Evolutionary conservation across 148 eudicot genomes (phyloP), one percentile per base, ranked within the genome.

Genomic region (Cornus controversa): DNA sequence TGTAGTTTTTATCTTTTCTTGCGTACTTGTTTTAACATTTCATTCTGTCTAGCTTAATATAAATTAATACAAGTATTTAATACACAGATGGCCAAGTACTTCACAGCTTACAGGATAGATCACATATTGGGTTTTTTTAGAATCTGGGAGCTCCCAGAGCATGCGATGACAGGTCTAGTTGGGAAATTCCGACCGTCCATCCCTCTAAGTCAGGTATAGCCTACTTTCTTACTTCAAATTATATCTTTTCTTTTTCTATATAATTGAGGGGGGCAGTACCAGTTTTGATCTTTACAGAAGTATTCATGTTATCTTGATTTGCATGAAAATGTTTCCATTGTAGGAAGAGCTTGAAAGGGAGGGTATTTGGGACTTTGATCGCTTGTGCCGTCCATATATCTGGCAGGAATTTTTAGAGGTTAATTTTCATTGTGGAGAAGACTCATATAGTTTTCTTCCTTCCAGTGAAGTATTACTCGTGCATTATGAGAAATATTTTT

Each of bases 111-210:
- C 80, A 89, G 97, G 83, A 95, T 93, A 74, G 99, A 95, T 89
- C 99, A 95, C 57, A 85, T 95, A 78, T 77, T 95, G 87, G 99
- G 99, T 53, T 95, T 95, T 96, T 95, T 95, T 83, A 90, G 99
- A 85, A 95, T 95, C 75, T 95, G 99, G 99, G 97, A 95, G 87
- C 94, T 95, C 72, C 99, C 99, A 23, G 96, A 91, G 34, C 97
- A 95, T 90, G 90, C 99, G 69, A 69, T 87, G 87, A 95, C 99
- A 18, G 99, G 99, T 78, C 91, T 93, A 27, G 93, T 94, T 80
- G 99, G 99, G 73, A 95, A 95, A 84, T 95, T 95, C 69, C 83
- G 99, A 69, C 99, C 99, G 28, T 95, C 99, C 69, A 93, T 95
- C 45, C 94, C 99, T 82, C 80, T 95, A 54, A 93, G 94, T 74